Conservation (phyloP, 345 rosid genomes). For the Eucalyptus virginea region DNA sequence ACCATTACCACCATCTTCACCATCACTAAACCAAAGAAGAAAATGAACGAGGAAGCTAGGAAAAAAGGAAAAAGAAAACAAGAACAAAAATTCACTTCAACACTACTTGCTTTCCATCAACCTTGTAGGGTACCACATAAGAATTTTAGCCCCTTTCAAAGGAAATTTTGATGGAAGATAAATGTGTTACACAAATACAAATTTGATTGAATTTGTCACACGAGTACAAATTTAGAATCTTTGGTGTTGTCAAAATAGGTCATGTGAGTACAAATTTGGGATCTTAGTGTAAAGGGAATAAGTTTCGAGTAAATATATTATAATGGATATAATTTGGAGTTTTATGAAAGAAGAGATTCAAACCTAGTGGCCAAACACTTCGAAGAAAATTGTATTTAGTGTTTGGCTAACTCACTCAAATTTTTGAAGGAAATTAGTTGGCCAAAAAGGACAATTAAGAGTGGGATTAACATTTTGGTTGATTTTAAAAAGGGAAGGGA, state of each 20-base stretch:
- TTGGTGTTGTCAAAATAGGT: accelerated
- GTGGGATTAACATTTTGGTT: neutral
- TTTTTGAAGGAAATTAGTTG: neutral
- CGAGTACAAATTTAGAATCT: too few species aligned
- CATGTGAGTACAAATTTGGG: too few species aligned
- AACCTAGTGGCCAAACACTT: neutral
- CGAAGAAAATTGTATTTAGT: neutral
- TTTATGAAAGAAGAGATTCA: neutral
- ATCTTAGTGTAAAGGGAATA: neutral
- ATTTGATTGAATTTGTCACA: too few species aligned
- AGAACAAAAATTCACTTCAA: neutral
- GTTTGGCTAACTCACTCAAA: neutral
- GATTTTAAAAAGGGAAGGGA: neutral
- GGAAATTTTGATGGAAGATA: too few species aligned
- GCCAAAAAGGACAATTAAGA: neutral
- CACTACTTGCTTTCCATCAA: neutral
- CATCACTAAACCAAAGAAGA: neutral
- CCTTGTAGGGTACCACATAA: neutral
- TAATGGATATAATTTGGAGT: too few species aligned
- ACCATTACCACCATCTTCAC: neutral
- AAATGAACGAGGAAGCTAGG: neutral
- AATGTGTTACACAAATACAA: too few species aligned
- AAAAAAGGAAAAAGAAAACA: too few species aligned
- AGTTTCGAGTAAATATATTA: too few species aligned
- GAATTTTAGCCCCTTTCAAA: too few species aligned